Evolutionary conservation across 768 basidiomycete genomes (phyloP).

Genomic region (Mycena rosella): DNA sequence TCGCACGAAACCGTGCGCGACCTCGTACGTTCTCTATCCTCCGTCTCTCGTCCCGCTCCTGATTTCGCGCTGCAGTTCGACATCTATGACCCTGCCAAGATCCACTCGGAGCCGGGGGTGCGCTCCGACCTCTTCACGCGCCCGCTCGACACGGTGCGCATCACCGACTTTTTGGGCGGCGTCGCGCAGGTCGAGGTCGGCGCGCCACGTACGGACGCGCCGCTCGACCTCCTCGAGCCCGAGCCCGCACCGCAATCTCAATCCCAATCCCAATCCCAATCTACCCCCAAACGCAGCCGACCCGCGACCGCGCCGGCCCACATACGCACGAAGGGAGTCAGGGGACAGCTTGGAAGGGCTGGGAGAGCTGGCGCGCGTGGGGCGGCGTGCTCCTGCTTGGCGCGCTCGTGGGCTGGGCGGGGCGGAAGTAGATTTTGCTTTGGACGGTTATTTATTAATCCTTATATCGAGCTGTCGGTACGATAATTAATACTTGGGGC

Average conservation of each 20-base stretch:
- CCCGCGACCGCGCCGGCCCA: too few relatives aligned
- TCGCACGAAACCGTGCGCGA: slow-evolving; percentile 84
- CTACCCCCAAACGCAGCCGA: too few relatives aligned
- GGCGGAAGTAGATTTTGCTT: too few relatives aligned
- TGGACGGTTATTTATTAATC: too few relatives aligned
- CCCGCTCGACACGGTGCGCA: slow-evolving; percentile 67
- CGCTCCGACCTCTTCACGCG: slow-evolving; percentile 85
- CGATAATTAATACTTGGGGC: too few relatives aligned
- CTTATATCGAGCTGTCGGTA: too few relatives aligned
- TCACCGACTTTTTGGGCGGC: slow-evolving; percentile 93
- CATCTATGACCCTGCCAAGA: slow-evolving; percentile 77
- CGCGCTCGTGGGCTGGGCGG: slow-evolving; percentile 48
- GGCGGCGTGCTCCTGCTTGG: slow-evolving; percentile 44
- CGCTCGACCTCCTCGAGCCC: too few relatives aligned
- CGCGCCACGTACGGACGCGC: neutral
- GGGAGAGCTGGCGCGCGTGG: slow-evolving; percentile 43
- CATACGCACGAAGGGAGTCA: too few relatives aligned
- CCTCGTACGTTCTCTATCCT: slow-evolving; percentile 67
- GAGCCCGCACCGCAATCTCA: too few relatives aligned
- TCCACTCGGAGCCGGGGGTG: slow-evolving; percentile 91
- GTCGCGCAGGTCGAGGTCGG: slow-evolving; percentile 84
- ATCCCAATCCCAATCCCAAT: too few relatives aligned
- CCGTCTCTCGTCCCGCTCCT: neutral
- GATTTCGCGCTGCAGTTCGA: slow-evolving; percentile 70
- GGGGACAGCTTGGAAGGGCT: neutral